A percentile compares a stretch with the other conserved stretches of the same genome.
Conservation (phyloP, 192 early-diverging fungal genomes). For the Oehlia diaphana region DNA sequence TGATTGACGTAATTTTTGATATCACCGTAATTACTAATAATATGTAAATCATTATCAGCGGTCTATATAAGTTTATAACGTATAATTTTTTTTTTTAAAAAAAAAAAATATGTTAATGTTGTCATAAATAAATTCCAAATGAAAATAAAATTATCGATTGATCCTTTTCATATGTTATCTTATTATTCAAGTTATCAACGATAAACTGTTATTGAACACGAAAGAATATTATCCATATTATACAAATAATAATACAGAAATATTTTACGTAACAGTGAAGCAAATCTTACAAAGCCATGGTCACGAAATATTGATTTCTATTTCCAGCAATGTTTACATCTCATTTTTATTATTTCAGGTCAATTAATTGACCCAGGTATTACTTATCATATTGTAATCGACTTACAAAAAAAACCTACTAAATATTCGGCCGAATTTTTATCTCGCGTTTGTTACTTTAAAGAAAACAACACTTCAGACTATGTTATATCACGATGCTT, state of each 20-base stretch:
- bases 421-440: neutral
- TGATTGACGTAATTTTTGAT: too few species aligned
- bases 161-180: neutral
- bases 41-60: too few species aligned
- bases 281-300: neutral
- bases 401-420: too few species aligned
- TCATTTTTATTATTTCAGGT: neutral
- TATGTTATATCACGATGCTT: neutral
- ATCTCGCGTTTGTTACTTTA: neutral
- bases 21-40: too few species aligned
- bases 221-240: too few species aligned
- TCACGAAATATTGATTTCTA: conserved; percentile 7
- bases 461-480: neutral
- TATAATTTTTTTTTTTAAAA: too few species aligned
- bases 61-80: too few species aligned
- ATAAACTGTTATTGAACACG: neutral
- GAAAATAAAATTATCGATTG: too few species aligned
- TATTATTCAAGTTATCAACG: neutral
- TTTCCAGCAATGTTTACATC: neutral
- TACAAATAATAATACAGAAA: neutral
- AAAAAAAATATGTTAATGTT: too few species aligned
- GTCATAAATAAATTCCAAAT: too few species aligned
- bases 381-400: neutral
- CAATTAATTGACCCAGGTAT: neutral
- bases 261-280: neutral